phyloP scores from a whole-genome alignment of 2,329 filamentous ascomycete species.

The Cordyceps cateniannulata region DNA sequence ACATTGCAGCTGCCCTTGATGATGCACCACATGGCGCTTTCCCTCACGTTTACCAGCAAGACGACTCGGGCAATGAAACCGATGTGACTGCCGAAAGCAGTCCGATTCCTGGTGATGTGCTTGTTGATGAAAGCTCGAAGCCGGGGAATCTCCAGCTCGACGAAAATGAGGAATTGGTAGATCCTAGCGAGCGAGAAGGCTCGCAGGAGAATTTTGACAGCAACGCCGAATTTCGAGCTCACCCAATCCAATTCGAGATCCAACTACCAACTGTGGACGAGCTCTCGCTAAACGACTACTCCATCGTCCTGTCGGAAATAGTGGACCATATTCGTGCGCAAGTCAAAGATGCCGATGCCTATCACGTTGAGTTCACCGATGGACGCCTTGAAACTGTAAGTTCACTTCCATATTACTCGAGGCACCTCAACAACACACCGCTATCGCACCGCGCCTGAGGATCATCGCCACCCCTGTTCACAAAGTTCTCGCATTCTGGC shows the following conservation, averaged over 20 bases:
- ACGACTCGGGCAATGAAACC: background rate
- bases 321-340: constrained; percentile 32
- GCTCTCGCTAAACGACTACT: constrained; percentile 21
- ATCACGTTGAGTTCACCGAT: constrained; percentile 39
- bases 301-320: constrained; percentile 26
- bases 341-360: constrained; percentile 22
- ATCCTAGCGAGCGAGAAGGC: background rate
- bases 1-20: background rate
- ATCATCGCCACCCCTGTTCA: background rate
- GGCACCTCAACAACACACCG: constrained; percentile 2
- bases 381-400: constrained; percentile 40
- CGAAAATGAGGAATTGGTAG: background rate
- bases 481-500: background rate
- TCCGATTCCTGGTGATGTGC: background rate
- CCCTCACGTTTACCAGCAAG: background rate
- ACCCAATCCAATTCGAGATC: constrained; percentile 9
- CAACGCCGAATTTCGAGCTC: background rate
- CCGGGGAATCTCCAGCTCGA: background rate
- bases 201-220: background rate
- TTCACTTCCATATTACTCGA: constrained; percentile 13
- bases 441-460: background rate
- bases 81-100: background rate
- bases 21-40: background rate
- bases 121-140: background rate
- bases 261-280: constrained; percentile 1